Conservation (phyloP, 228 moss, liverwort and hornwort species). For the Sphagnum fallax region DNA sequence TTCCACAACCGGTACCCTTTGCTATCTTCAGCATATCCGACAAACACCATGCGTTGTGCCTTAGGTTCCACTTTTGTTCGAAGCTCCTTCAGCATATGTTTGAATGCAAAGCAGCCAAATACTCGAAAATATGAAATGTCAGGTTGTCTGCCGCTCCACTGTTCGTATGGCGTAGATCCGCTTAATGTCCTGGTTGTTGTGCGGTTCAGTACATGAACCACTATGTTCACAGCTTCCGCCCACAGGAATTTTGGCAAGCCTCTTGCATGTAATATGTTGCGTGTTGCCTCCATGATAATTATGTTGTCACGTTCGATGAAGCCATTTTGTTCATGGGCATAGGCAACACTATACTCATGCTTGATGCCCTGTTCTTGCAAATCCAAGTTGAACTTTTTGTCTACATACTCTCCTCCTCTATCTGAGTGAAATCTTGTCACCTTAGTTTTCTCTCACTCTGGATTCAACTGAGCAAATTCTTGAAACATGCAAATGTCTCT, state of each 20-base stretch:
- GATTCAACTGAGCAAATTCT: not conserved
- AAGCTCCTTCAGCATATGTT: not conserved
- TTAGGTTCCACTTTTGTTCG: not conserved
- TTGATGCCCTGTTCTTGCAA: not conserved
- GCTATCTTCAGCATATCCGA: not conserved
- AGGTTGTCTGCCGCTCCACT: not conserved
- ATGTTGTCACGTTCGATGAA: not conserved
- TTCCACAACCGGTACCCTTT: constrained; percentile 1
- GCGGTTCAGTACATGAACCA: not conserved
- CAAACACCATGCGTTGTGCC: not conserved
- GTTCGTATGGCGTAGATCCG: not conserved
- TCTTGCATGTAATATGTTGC: not conserved
- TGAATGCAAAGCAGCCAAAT: not conserved
- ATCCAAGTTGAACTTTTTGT: not conserved
- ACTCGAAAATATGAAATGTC: not conserved
- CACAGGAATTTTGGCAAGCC: not conserved
- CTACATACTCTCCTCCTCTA: not conserved
- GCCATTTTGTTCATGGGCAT: constrained; percentile 2
- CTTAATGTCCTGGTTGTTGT: not conserved
- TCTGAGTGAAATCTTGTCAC: not conserved
- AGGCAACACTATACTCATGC: not conserved
- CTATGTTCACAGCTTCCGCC: not conserved
- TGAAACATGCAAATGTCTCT: constrained; percentile 2
- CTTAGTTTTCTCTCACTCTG: not conserved
- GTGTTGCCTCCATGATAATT: not conserved